Evolutionary conservation across 345 rosid genomes (phyloP).

Genomic region (Lagerstroemia speciosa): DNA sequence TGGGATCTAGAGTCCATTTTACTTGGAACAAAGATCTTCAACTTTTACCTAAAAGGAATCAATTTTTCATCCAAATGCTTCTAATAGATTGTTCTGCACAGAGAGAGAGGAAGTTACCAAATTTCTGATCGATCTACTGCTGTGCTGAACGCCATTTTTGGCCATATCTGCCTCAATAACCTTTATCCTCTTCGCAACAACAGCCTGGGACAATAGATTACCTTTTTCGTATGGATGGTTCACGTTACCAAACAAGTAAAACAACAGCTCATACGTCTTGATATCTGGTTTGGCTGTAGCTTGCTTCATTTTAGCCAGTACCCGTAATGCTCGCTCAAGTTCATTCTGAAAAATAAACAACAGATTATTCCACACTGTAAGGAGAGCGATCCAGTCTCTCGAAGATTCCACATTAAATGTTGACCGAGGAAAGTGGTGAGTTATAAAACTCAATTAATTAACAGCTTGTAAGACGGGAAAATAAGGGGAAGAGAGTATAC

Average conservation of each 20-base stretch:
- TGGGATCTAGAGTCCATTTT: not conserved
- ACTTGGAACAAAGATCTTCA: not conserved
- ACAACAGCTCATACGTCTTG: conserved; percentile 56
- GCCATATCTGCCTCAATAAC: conserved; percentile 72
- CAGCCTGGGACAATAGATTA: conserved; percentile 43
- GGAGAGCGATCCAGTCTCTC: not conserved
- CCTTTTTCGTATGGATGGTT: conserved; percentile 71
- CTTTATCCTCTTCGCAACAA: conserved; percentile 51
- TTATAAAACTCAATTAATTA: not conserved
- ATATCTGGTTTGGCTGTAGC: conserved; percentile 44
- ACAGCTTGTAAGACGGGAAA: not conserved
- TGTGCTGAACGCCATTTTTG: conserved; percentile 58
- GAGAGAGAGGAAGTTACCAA: conserved; percentile 34
- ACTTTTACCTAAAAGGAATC: not conserved
- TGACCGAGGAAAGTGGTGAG: not conserved
- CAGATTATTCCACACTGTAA: conserved; percentile 2
- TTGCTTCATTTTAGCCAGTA: conserved; percentile 65
- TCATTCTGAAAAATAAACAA: conserved; percentile 41
- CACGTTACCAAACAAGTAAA: conserved; percentile 64
- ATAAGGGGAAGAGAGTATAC: not conserved
- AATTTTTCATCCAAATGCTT: not conserved
- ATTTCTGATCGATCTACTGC: conserved; percentile 40
- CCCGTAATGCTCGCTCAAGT: conserved; percentile 65
- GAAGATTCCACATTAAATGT: not conserved
- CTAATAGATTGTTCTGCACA: not conserved